Conservation (phyloP, 495 filamentous ascomycete species). For the Neurospora sp. region DNA sequence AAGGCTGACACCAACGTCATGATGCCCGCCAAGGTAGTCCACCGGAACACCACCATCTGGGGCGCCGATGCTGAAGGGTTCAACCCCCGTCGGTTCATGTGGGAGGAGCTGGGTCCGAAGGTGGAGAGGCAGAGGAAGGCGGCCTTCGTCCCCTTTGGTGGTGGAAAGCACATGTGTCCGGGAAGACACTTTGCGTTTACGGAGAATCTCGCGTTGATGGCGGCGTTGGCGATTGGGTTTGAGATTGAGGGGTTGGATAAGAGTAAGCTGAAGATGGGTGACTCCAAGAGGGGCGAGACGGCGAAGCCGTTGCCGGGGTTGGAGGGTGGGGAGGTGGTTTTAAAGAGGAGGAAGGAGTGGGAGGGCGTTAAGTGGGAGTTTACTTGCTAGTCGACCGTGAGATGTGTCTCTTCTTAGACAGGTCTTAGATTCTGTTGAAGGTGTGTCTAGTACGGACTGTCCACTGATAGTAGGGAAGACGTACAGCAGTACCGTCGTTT, state of each 20-base stretch:
- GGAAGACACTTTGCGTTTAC: constrained; percentile 34
- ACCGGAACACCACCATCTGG: constrained; percentile 21
- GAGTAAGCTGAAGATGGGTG: constrained; percentile 1
- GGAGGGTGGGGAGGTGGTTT: constrained; percentile 2
- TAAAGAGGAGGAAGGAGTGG: constrained; percentile 15
- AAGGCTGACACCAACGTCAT: constrained; percentile 24
- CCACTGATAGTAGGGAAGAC: neutral
- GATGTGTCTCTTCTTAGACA: neutral
- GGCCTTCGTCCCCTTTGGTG: constrained; percentile 34
- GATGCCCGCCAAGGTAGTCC: constrained; percentile 14
- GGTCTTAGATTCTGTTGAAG: neutral
- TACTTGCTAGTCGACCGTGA: neutral
- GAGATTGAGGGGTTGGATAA: constrained; percentile 17
- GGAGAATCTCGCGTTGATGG: constrained; percentile 28
- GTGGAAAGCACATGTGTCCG: constrained; percentile 35
- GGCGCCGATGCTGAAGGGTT: constrained; percentile 20
- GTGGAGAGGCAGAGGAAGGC: constrained; percentile 7
- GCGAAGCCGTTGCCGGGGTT: constrained; percentile 9
- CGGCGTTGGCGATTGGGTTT: constrained; percentile 26
- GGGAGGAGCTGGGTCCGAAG: constrained; percentile 6
- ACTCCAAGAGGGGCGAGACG: constrained; percentile 3
- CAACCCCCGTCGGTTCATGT: constrained; percentile 24
- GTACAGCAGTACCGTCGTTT: neutral
- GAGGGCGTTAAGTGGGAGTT: constrained; percentile 19
- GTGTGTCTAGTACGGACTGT: neutral